Base-by-base conservation (phyloP, 169 alveolate species). In the Plasmodium adleri region DNA sequence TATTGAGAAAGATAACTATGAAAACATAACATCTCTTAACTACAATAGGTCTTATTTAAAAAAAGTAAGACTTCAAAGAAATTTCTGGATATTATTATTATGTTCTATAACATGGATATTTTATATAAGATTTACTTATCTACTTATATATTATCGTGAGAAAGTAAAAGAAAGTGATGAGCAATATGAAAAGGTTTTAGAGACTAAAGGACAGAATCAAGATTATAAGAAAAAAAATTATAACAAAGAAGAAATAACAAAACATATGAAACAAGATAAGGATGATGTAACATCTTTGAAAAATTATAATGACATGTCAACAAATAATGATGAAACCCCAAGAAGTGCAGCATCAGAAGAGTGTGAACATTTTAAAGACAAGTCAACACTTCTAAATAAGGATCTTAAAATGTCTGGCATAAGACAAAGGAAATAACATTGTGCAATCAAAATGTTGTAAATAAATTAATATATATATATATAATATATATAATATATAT, bases 41-140 rank as follows among this genome's bases (percentile, higher is more conserved):
- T n/a, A 67, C 13, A 45, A 70, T 49, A 67, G 66, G 8, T 60
- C 83, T 15, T 80, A 80, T 50, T 60, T 80, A 49, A 80, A 80
- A 68, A 80, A 80, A 71, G 67, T 80, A 49, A 39, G 90, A 68
- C 64, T 80, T 6, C 90, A 80, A 62, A 66, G 90, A 32, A 80
- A 80, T 32, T 80, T 80, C 43, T 80, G 90, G 90, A 80, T 80
- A 22, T 49, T 80, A 56, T 20, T 80, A 20, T 72, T 80, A 24
- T 80, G 85, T 15, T 67, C 90, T 15, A 68, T 80, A 67, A 52
- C 83, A 5, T 80, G 90, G 90, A 62, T 68, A 32, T 80, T 80
- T 49, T 80, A 67, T 45, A 54, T 80, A n/a, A 78, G 90, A 20
- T 80, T 80, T 60, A 80, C 90, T 4, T 49, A 68, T 22, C 15